Base-by-base conservation (phyloP, 2,329 filamentous ascomycete species). In the Aureobasidium mangrovei region DNA sequence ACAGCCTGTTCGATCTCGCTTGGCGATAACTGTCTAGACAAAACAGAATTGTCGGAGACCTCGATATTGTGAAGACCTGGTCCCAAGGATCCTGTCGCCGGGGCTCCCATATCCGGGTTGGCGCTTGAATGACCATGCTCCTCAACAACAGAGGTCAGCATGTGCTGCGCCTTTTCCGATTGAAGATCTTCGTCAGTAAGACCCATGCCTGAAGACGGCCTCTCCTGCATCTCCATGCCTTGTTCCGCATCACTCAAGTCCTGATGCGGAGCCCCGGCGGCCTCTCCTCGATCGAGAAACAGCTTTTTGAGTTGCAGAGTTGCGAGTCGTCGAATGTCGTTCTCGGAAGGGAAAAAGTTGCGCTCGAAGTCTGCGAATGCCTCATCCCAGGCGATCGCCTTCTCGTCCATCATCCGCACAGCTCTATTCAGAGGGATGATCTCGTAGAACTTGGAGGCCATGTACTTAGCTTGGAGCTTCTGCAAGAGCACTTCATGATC, bases 401-500 rank as follows among this genome's bases (percentile, higher is more conserved):
- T 94, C 65, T 96, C 91, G 60, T 97, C 84, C 76, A 95, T 93
- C 54, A 88, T 86, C 60, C 91, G 84, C 47, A 96, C 81, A 6
- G 91, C 86, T 55, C 85, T 80, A 62, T 97, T 98, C 59, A 98
- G 79, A 0, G 94, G 93, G 47, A 97, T 91, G 53, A 96, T 85
- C 69, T 98, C 93, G 73, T 95, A 98, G 66, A 97, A 97, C 65
- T 89, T 91, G 2, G 91, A 95, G 59, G 84, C 84, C 73, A 93
- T 90, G 66, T 98, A 98, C 58, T 88, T 88, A 33, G 91, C 84
- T 67, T 96, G 90, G 7, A 98, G 76, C 58, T 88, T 87, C 51
- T 80, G 80, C 48, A 90, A 77, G 51, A 97, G 75, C 53, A 79
- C 76, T 4, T 79, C 74, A 62, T 95, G 86, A 59, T 98, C 91